A percentile compares a stretch with the other conserved stretches of the same genome.
phyloP scores from a whole-genome alignment of 2,329 filamentous ascomycete species.

The Microdochium trichocladiopsis region DNA sequence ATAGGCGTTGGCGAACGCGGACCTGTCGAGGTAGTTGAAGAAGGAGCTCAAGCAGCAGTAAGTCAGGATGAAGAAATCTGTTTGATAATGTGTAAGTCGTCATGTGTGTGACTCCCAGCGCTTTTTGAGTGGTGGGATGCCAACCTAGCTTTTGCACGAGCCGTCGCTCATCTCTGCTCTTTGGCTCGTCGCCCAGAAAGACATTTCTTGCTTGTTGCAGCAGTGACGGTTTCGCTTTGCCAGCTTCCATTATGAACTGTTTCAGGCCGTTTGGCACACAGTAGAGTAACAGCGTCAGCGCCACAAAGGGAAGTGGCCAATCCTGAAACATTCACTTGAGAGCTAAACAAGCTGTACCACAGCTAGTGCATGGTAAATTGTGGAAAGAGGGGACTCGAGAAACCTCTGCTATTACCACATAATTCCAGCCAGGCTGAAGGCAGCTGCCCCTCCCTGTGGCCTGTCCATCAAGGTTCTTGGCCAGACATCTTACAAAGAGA shows the following conservation, averaged over 20 bases:
- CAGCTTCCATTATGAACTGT: too few species aligned
- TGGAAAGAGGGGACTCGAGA: too few species aligned
- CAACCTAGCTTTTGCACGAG: constrained; percentile 21
- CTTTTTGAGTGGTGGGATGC: not conserved
- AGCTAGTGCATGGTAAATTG: too few species aligned
- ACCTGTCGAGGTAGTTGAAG: constrained; percentile 32
- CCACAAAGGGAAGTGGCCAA: too few species aligned
- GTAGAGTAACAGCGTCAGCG: too few species aligned
- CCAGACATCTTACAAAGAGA: not conserved
- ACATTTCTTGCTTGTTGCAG: not conserved
- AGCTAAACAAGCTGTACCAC: too few species aligned
- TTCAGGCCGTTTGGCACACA: too few species aligned
- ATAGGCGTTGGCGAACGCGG: constrained; percentile 35
- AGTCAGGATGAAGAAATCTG: constrained; percentile 25
- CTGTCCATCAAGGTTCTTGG: not conserved
- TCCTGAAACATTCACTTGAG: too few species aligned
- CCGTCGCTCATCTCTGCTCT: constrained; percentile 15
- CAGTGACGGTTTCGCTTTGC: not conserved
- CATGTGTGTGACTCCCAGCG: not conserved
- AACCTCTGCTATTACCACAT: too few species aligned
- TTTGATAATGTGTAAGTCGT: not conserved
- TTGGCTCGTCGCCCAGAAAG: not conserved
- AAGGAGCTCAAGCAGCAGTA: constrained; percentile 27
- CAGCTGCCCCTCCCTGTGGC: not conserved
- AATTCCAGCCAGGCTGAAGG: not conserved